Evolutionary conservation across 73 alveolate species (phyloP), one percentile per base, ranked within the genome.

Genomic region (Stentor coeruleus): DNA sequence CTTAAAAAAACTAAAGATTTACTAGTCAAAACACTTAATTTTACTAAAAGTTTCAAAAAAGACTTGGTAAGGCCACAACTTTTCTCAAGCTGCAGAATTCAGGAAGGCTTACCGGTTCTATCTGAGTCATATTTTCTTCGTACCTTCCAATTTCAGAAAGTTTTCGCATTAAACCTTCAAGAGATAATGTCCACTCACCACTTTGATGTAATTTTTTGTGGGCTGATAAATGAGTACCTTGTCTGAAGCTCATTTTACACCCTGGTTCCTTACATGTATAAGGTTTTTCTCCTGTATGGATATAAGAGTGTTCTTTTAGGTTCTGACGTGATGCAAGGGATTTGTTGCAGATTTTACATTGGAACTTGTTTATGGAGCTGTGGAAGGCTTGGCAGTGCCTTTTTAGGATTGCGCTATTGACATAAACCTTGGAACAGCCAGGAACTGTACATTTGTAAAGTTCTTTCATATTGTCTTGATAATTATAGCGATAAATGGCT

Each of bases 211-310:
- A 20, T 20, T 49, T 91, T 84, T 95, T 98, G 86, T 95, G 99
- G 20, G 98, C 97, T 33, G 96, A 85, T 73, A 95, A 84, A 82
- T 95, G 94, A 59, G 96, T 84, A 28, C 95, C 82, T 81, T 95
- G 96, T 39, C 97, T 93, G 80, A 93, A 95, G 75, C 97, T 86
- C 76, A 93, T 95, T 74, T 88, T 77, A 60, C 99, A 95, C 55
- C 96, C 97, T 0, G 96, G 97, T 74, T 49, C 91, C 6, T 92
- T 85, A 74, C 99, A 95, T 3, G 89, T 94, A 87, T 91, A 93
- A 14, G 99, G 99, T 74, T 93, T 95, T 81, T 93, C 99, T 3
- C 98, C 98, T 3, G 98, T 95, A 82, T 95, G 99, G 75, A 91
- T 95, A 28, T 96, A 75, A 84, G 93, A 80, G 87, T 95, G 99